Base-by-base conservation (phyloP, 495 filamentous ascomycete genomes). In the Aspergillus sclerotiicarbonarius region DNA sequence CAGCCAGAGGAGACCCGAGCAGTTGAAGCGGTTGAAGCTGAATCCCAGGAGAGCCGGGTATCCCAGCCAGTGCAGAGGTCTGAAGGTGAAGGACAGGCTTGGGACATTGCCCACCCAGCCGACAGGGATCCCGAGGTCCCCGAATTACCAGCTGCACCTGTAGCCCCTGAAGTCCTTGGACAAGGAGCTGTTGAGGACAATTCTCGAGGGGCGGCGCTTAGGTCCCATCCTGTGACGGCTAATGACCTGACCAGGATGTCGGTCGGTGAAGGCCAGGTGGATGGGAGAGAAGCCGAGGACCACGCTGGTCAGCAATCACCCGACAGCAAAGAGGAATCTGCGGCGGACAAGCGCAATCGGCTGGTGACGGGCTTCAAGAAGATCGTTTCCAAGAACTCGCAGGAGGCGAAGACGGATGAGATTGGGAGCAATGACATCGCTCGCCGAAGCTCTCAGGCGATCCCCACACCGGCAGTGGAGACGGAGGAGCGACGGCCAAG, bases 401-500 rank as follows among this genome's bases (percentile, higher is more conserved):
- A 63, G 31, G 67, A 67, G 16, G 35, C 56, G 4, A 71, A 70
- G 57, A 60, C 65, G 2, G 64, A 71, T 41, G 67, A 58, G 1
- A 44, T 41, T 25, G 47, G 58, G 6, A 31, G 29, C n/a, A 54
- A 61, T 47, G 55, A 56, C 9, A 54, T 48, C 13, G 39, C 37
- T 20, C 39, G 39, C 48, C 12, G 72, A 52, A 58, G 61, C 54
- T 54, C 67, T 51, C 67, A 48, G 59, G 25, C 59, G 59, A 25
- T 75, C 30, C 29, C 50, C 33, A 43, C 45, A n/a, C 53, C 43
- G 9, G 32, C 49, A 15, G 62, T 66, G 16, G 71, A 80, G 52
- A 63, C 52, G 67, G 76, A 72, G 51, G 75, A 71, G 49, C 70
- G 79, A 32, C 70, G 74, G 30, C 74, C 83, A 52, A 78, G 71